Conservation (phyloP, 495 filamentous ascomycete genomes). For the Aspergillus baeticus region DNA sequence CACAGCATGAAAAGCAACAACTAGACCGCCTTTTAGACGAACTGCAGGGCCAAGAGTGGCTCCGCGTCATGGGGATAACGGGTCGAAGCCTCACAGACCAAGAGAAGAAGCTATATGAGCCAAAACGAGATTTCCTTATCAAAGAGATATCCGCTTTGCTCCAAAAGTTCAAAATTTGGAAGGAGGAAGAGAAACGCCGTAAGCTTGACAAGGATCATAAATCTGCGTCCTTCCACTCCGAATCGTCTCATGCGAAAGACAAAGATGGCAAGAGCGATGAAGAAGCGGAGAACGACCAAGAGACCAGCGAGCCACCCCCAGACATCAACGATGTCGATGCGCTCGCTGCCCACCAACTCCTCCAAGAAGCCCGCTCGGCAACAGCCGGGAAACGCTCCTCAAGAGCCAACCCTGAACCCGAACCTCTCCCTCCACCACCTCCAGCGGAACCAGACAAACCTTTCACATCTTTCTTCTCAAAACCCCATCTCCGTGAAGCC, state of each 20-base stretch:
- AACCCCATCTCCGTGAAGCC: conserved; percentile 70
- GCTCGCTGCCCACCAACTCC: conserved; percentile 68
- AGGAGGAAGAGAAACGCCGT: conserved; percentile 81
- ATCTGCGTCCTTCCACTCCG: conserved; percentile 28
- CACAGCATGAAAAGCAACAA: conserved; percentile 88
- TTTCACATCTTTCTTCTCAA: conserved; percentile 82
- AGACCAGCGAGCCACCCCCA: conserved; percentile 52
- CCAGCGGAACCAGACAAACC: conserved; percentile 48
- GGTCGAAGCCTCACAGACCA: conserved; percentile 67
- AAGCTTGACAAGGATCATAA: conserved; percentile 66
- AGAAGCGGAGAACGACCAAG: conserved; percentile 33
- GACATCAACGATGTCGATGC: conserved; percentile 73
- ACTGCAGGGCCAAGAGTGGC: conserved; percentile 88
- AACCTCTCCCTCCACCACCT: conserved; percentile 10
- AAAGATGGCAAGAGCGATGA: conserved; percentile 15
- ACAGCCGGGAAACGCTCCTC: conserved; percentile 30
- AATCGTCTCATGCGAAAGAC: conserved; percentile 8
- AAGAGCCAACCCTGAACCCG: conserved; percentile 16
- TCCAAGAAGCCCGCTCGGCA: conserved; percentile 62
- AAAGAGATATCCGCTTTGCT: conserved; percentile 74
- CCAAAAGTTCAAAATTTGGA: conserved; percentile 85
- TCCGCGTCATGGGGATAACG: conserved; percentile 88
- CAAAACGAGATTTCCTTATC: conserved; percentile 80
- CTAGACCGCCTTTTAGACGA: conserved; percentile 84
- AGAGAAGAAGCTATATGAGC: conserved; percentile 81